Percentiles rank a stretch among this genome's conserved stretches.
Evolutionary conservation across 2,329 filamentous ascomycete species (phyloP).

Genomic region (Karstenula rhodostoma): DNA sequence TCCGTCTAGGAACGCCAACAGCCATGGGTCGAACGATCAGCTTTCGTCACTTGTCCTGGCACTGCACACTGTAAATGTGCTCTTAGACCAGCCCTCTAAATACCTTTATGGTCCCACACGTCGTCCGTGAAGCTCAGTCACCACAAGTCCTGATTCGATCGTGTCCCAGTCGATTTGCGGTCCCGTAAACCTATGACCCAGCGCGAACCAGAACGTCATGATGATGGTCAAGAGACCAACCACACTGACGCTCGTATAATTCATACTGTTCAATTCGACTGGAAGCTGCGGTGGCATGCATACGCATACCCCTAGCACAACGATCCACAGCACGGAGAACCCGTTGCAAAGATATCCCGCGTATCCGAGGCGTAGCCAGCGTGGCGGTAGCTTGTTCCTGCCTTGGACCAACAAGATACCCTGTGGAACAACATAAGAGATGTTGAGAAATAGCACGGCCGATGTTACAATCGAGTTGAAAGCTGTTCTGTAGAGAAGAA

Average conservation of each 20-base stretch:
- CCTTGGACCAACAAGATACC: conserved; percentile 2
- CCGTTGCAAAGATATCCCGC: background rate
- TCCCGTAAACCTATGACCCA: background rate
- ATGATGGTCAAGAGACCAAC: conserved; percentile 1
- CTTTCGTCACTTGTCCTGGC: too few species aligned
- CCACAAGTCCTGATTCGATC: background rate
- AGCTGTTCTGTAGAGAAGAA: background rate
- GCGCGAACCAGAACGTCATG: conserved; percentile 1
- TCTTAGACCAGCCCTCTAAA: background rate
- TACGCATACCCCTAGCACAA: background rate
- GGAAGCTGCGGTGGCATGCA: conserved; percentile 3
- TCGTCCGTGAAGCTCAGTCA: background rate
- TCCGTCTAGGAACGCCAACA: too few species aligned
- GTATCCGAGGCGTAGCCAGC: background rate
- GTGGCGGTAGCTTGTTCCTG: background rate
- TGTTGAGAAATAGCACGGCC: conserved; percentile 10
- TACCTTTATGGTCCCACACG: background rate
- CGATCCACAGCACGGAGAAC: conserved; percentile 1
- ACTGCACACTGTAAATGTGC: background rate
- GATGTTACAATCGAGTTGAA: conserved; percentile 16
- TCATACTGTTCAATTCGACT: background rate
- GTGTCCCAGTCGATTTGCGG: conserved; percentile 4
- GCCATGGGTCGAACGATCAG: too few species aligned
- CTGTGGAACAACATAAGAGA: conserved; percentile 8
- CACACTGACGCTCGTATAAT: background rate